Conservation (phyloP, 2,329 filamentous ascomycete genomes). For the Daldinia sp. region DNA sequence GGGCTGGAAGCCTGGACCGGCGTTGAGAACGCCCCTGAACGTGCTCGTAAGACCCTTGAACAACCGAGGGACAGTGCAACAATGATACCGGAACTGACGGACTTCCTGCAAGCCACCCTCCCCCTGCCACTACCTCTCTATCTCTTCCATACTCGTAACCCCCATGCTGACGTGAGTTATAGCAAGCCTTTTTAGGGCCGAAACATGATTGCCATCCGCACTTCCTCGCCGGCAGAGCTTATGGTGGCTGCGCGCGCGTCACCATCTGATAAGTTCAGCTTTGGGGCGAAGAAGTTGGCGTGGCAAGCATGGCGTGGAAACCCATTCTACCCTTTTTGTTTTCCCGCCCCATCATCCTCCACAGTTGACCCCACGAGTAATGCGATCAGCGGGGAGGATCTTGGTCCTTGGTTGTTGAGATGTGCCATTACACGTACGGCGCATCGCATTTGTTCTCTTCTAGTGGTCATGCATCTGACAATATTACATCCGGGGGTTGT, state of each 20-base stretch:
- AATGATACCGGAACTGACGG: constrained; percentile 42
- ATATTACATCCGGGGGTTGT: constrained; percentile 4
- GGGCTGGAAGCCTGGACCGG: constrained; percentile 30
- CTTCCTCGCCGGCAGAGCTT: constrained; percentile 35
- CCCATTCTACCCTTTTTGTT: background rate
- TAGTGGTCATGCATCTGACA: constrained; percentile 10
- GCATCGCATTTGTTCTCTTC: background rate
- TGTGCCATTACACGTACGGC: constrained; percentile 18
- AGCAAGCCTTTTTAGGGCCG: constrained; percentile 23
- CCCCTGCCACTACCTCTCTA: constrained; percentile 29
- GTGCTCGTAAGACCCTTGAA: constrained; percentile 30
- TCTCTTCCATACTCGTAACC: constrained; percentile 6
- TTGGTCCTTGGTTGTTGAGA: constrained; percentile 32
- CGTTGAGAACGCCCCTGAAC: constrained; percentile 29
- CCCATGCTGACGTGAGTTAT: constrained; percentile 42
- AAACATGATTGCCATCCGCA: constrained; percentile 32
- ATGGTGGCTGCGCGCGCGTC: constrained; percentile 18
- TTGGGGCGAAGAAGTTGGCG: constrained; percentile 17
- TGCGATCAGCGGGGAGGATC: constrained; percentile 24
- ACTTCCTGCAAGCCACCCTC: constrained; percentile 38
- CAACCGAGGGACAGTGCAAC: constrained; percentile 34
- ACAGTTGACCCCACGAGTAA: constrained; percentile 31
- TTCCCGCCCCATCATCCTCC: constrained; percentile 2
- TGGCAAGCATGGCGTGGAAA: constrained; percentile 26
- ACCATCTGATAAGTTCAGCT: constrained; percentile 23